Evolutionary conservation across 2,329 filamentous ascomycete species (phyloP), one percentile per base, ranked within the genome.

Genomic region (Aureobasidium mangrovei): DNA sequence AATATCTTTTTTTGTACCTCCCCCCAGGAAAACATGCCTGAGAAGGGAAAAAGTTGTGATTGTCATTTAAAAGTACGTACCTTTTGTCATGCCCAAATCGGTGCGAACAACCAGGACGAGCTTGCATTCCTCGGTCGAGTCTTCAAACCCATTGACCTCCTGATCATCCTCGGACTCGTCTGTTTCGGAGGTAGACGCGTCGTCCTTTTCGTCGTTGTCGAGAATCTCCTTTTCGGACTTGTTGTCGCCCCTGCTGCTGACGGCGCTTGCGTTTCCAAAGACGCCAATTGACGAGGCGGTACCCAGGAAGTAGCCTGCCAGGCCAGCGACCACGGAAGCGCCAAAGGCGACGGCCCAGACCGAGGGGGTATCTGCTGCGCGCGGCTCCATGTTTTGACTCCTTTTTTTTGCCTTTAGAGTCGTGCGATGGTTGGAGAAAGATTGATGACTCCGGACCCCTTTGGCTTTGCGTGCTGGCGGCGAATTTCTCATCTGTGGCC

Each of bases 11-110:
- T 18, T 18, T 18, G 18, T 18, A 18, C 18, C 18, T 18, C 18
- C 18, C 18, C 18, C 18, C 31, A 35, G 32, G 32, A 35, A 35
- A 35, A 35, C 32, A 35, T 12, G 18, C 18, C 18, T 18, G 18
- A 18, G 18, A 18, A 18, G 18, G 32, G 32, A 41, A 46, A 28
- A 45, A 41, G 31, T 26, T 44, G 35, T 18, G 18, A 18, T 18
- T 18, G 18, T 18, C 18, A 18, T 18, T 18, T 18, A 18, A 18
- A 18, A 18, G 36, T 44, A 69, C 76, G 40, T 75, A 93, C 91
- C 91, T 74, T 95, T 97, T 7, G 87, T 93, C 93, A 98, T 98
- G 63, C 91, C 91, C 64, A 98, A 72, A 73, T 98, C 93, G 18
- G 89, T 95, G 66, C 93, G 77, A 54, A 97, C 91, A 3, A 95